Percentiles rank a stretch among this genome's conserved stretches.
Evolutionary conservation across 2,329 filamentous ascomycete species (phyloP).

Genomic region (Sclerotinia sclerotiorum): DNA sequence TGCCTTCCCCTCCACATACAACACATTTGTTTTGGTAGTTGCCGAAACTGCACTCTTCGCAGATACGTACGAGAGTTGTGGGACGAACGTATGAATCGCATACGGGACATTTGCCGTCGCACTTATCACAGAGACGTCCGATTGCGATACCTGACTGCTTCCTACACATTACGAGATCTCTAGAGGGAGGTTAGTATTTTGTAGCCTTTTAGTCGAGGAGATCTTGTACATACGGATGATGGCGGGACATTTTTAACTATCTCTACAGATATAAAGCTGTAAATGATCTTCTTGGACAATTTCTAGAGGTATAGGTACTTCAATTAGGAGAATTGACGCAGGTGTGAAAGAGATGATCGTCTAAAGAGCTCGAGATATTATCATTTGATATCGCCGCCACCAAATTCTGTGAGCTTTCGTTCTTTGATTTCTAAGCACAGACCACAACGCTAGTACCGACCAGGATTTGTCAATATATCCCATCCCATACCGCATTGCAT

Average conservation of each 20-base stretch:
- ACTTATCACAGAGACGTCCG: constrained; percentile 98
- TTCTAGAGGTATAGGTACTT: not conserved
- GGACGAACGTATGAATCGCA: constrained; percentile 99
- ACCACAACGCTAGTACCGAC: constrained; percentile 24
- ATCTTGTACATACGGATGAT: constrained; percentile 64
- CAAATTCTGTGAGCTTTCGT: constrained; percentile 22
- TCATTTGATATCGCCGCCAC: constrained; percentile 24
- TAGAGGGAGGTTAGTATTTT: constrained; percentile 41
- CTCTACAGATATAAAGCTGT: constrained; percentile 16
- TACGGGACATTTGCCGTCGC: constrained; percentile 98
- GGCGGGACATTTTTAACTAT: constrained; percentile 38
- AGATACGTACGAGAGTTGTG: constrained; percentile 95
- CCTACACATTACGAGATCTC: constrained; percentile 98
- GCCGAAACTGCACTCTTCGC: constrained; percentile 98
- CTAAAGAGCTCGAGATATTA: not conserved
- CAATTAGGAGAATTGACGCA: not conserved
- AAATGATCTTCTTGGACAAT: not conserved
- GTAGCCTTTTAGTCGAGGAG: constrained; percentile 1
- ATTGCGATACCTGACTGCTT: constrained; percentile 97
- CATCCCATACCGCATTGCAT: not conserved
- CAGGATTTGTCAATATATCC: constrained; percentile 6
- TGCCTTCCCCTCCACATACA: constrained; percentile 96
- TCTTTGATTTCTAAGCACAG: constrained; percentile 30
- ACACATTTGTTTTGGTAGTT: constrained; percentile 99
- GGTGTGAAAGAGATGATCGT: not conserved